These are phyloP conservation scores for Fraxinus angustifolia DNA, from an alignment of 305 asterid genomes.

Conservation along the genomic window DNA sequence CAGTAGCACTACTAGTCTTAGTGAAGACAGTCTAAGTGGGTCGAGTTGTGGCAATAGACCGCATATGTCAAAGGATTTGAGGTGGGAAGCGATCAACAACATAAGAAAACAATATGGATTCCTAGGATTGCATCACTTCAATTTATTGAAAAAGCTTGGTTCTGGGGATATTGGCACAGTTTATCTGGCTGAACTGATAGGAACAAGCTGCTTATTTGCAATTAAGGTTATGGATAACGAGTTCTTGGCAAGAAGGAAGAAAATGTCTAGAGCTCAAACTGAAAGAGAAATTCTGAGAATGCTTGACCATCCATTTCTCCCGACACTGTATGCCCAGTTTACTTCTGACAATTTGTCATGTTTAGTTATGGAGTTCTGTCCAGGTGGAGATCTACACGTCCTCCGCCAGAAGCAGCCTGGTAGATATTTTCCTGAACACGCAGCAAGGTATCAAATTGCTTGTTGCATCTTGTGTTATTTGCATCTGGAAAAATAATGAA, in stretches of 20 bases:
- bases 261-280: slow-evolving; percentile 79
- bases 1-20: slow-evolving; percentile 70
- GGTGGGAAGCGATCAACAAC: slow-evolving; percentile 72
- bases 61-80: slow-evolving; percentile 81
- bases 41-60: slow-evolving; percentile 60
- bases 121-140: slow-evolving; percentile 71
- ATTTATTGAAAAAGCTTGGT: slow-evolving; percentile 82
- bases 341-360: slow-evolving; percentile 83
- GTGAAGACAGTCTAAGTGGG: slow-evolving; percentile 74
- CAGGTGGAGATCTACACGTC: slow-evolving; percentile 90
- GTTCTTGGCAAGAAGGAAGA: slow-evolving; percentile 69
- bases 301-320: slow-evolving; percentile 96
- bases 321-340: slow-evolving; percentile 81
- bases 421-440: slow-evolving; percentile 72
- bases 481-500: neutral
- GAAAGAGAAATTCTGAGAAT: slow-evolving; percentile 86
- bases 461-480: neutral
- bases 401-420: slow-evolving; percentile 85
- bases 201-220: slow-evolving; percentile 68
- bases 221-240: slow-evolving; percentile 93
- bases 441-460: slow-evolving; percentile 61
- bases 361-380: slow-evolving; percentile 91
- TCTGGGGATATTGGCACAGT: slow-evolving; percentile 93
- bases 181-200: slow-evolving; percentile 77
- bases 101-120: slow-evolving; percentile 57